Percentiles rank a stretch among this genome's conserved stretches.
Evolutionary conservation across 106 monocot species (phyloP).

Genomic region (Agapanthus africanus): DNA sequence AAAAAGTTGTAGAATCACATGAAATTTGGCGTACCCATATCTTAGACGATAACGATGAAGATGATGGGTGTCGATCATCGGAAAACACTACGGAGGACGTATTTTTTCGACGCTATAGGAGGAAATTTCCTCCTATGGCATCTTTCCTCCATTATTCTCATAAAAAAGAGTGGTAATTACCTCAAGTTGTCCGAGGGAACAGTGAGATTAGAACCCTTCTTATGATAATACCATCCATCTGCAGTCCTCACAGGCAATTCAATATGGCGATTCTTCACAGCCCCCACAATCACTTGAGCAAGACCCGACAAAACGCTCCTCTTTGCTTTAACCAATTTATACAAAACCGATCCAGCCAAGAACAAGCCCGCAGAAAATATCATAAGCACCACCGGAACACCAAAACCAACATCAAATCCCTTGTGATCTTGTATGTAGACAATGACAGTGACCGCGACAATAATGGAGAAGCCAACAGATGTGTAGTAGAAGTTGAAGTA

Average conservation of each 20-base stretch:
- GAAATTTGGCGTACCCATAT: too few relatives aligned
- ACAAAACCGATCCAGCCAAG: conserved; percentile 31
- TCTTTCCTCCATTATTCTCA: too few relatives aligned
- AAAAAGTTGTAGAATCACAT: too few relatives aligned
- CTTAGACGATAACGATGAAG: too few relatives aligned
- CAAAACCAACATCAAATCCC: conserved; percentile 43
- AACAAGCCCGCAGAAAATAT: conserved; percentile 26
- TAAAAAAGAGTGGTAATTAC: conserved; percentile 7
- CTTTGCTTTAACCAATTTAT: conserved; percentile 24
- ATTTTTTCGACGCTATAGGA: too few relatives aligned
- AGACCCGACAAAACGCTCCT: conserved; percentile 36
- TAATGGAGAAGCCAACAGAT: conserved; percentile 25
- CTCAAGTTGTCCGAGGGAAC: conserved; percentile 31
- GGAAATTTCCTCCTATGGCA: too few relatives aligned
- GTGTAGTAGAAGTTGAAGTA: conserved; percentile 72
- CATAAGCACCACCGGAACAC: conserved; percentile 47
- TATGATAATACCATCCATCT: conserved; percentile 15
- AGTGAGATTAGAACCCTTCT: conserved; percentile 19
- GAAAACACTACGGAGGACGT: too few relatives aligned
- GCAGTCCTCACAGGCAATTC: conserved; percentile 6
- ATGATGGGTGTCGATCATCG: too few relatives aligned
- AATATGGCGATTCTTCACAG: conserved; percentile 28
- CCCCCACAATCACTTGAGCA: conserved; percentile 26
- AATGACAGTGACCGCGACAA: conserved; percentile 36
- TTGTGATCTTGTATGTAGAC: conserved; percentile 46